These are phyloP conservation scores for Brassica incana DNA, from an alignment of 345 rosid species.

Conservation along the genomic window DNA sequence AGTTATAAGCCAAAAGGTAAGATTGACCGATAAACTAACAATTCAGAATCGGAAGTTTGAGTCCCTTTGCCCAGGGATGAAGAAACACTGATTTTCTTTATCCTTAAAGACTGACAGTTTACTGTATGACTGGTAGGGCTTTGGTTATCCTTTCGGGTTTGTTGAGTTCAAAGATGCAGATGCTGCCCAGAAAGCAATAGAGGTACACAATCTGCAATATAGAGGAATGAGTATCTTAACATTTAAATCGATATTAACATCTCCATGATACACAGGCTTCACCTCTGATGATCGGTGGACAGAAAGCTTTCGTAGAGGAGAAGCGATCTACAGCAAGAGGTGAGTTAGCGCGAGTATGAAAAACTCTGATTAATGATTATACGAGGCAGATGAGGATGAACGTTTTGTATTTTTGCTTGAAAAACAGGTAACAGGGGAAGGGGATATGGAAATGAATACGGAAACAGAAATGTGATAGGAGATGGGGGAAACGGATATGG, in stretches of 20 bases:
- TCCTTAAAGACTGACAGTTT: not conserved
- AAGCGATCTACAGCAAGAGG: slow-evolving; percentile 41
- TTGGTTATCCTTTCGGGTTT: slow-evolving; percentile 66
- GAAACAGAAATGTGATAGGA: not conserved
- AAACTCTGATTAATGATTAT: not conserved
- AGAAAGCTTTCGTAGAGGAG: slow-evolving; percentile 69
- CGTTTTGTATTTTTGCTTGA: not conserved
- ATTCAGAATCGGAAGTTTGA: not conserved
- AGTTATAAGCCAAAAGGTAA: slow-evolving; percentile 25
- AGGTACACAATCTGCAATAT: slow-evolving; percentile 47
- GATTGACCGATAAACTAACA: not conserved
- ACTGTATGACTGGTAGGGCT: slow-evolving; percentile 49
- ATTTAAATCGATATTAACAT: not conserved
- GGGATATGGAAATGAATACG: slow-evolving; percentile 8
- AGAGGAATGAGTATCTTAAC: not conserved
- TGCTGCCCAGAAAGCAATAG: slow-evolving; percentile 79
- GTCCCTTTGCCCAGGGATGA: not conserved
- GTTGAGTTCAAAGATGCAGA: slow-evolving; percentile 80
- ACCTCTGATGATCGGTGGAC: slow-evolving; percentile 67
- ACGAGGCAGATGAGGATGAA: slow-evolving; percentile 2
- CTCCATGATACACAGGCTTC: slow-evolving; percentile 61
- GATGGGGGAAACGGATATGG: not conserved
- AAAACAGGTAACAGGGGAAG: slow-evolving; percentile 26
- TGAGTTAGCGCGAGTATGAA: slow-evolving; percentile 13
- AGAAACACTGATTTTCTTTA: not conserved